Evolutionary conservation across 805 yeast genomes (phyloP).

Genomic region (Cyberlindnera bimundalis): DNA sequence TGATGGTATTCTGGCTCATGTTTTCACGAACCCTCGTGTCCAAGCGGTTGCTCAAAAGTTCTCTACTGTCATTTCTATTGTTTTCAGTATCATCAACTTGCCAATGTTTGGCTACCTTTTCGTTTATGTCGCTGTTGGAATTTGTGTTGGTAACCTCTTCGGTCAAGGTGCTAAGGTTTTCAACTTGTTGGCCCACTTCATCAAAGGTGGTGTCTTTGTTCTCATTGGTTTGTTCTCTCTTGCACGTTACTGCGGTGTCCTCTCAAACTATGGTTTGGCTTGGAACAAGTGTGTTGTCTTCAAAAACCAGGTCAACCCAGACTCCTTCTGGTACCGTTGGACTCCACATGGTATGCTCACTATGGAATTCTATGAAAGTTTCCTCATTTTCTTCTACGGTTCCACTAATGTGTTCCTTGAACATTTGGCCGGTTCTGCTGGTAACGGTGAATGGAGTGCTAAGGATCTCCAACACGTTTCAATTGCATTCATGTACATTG

Average conservation of each 20-base stretch:
- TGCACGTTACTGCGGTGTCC: slow-evolving; percentile 85
- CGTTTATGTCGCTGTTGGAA: slow-evolving; percentile 49
- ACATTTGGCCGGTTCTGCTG: slow-evolving; percentile 75
- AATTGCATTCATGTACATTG: slow-evolving; percentile 87
- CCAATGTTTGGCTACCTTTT: slow-evolving; percentile 60
- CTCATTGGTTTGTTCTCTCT: slow-evolving; percentile 73
- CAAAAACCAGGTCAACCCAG: slow-evolving; percentile 27
- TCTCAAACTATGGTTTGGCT: slow-evolving; percentile 75
- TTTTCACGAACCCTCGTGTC: slow-evolving; percentile 33
- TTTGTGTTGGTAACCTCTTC: slow-evolving; percentile 62
- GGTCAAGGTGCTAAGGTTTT: slow-evolving; percentile 70
- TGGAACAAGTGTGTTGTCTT: slow-evolving; percentile 62
- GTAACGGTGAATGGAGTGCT: slow-evolving; percentile 81
- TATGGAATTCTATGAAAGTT: slow-evolving; percentile 83
- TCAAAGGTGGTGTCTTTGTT: slow-evolving; percentile 90
- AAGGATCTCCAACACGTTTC: slow-evolving; percentile 88
- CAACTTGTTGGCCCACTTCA: slow-evolving; percentile 89
- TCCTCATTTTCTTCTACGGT: slow-evolving; percentile 83
- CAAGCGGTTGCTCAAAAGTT: slow-evolving; percentile 24
- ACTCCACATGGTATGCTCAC: slow-evolving; percentile 50
- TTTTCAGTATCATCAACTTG: slow-evolving; percentile 56
- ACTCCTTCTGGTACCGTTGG: slow-evolving; percentile 27
- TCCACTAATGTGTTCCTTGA: slow-evolving; percentile 86
- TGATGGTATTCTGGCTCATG: slow-evolving; percentile 32
- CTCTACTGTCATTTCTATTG: slow-evolving; percentile 27